A percentile compares a stretch with the other conserved stretches of the same genome.
Evolutionary conservation across 164 flowering plant genomes (phyloP).

Genomic region (Brasenia schreberi): DNA sequence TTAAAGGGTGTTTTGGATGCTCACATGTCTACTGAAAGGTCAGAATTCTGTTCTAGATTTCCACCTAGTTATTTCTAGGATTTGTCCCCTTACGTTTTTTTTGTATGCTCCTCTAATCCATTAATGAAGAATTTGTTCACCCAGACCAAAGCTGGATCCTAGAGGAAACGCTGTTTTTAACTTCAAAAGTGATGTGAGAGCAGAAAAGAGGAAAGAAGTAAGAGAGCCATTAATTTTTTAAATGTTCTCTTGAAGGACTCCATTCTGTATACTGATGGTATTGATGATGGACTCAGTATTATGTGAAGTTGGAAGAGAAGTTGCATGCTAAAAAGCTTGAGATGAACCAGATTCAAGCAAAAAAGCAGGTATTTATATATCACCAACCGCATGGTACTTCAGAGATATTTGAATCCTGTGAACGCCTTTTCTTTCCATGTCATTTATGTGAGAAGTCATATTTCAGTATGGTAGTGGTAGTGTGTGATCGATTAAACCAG

Average conservation of each 20-base stretch:
- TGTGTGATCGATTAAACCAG: not conserved
- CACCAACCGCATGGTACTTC: no score
- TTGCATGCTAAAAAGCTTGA: conserved; percentile 53
- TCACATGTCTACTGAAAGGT: not conserved
- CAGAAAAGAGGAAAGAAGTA: conserved; percentile 70
- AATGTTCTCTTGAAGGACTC: not conserved
- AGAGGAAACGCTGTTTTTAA: conserved; percentile 12
- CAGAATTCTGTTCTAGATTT: not conserved
- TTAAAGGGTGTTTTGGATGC: conserved; percentile 19
- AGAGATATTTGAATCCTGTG: not conserved
- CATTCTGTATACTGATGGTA: conserved; percentile 1
- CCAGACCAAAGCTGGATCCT: not conserved
- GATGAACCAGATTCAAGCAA: conserved; percentile 49
- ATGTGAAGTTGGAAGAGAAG: conserved; percentile 40
- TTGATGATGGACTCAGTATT: conserved; percentile 25
- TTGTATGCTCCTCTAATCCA: not conserved
- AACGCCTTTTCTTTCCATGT: no score
- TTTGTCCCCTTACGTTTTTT: not conserved
- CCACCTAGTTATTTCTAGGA: not conserved
- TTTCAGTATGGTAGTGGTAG: not conserved
- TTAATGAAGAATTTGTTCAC: not conserved
- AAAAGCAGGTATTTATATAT: conserved; percentile 29
- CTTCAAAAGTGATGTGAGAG: conserved; percentile 47
- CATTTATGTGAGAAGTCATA: not conserved
- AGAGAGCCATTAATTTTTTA: conserved; percentile 8